These are phyloP conservation scores for Annulohypoxylon maeteangense DNA, from an alignment of 495 filamentous ascomycete species.

Conservation along the genomic window DNA sequence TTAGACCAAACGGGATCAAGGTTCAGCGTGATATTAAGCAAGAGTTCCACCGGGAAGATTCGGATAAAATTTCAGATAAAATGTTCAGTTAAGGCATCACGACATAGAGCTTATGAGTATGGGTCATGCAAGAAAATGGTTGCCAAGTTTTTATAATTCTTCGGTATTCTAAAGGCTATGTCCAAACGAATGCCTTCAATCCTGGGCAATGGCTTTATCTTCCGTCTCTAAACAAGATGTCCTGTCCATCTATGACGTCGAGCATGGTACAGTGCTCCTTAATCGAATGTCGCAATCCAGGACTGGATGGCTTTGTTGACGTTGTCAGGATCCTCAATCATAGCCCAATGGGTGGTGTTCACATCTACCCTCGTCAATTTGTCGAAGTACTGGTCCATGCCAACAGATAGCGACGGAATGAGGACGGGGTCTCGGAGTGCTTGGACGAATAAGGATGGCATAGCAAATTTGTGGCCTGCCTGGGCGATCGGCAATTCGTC, in stretches of 20 bases:
- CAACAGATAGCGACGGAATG: slow-evolving; percentile 12
- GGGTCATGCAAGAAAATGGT: not conserved
- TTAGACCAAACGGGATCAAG: slow-evolving; percentile 22
- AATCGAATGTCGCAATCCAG: slow-evolving; percentile 19
- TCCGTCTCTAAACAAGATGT: not conserved
- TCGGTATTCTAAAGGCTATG: not conserved
- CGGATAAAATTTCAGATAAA: not conserved
- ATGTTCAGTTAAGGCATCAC: not conserved
- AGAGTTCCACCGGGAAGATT: slow-evolving; percentile 25
- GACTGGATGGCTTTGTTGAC: slow-evolving; percentile 19
- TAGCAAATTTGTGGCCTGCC: slow-evolving; percentile 12
- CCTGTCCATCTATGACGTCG: not conserved
- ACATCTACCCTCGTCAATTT: slow-evolving; percentile 26
- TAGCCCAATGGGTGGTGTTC: slow-evolving; percentile 15
- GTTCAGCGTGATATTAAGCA: slow-evolving; percentile 32
- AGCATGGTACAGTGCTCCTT: not conserved
- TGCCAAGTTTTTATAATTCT: not conserved
- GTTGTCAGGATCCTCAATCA: slow-evolving; percentile 6
- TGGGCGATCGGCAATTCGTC: slow-evolving; percentile 52
- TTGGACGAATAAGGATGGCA: slow-evolving; percentile 22
- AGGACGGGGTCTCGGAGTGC: slow-evolving; percentile 20
- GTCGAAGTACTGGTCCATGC: slow-evolving; percentile 18
- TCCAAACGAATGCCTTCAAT: not conserved
- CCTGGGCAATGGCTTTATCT: not conserved
- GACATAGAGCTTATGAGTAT: not conserved